Conservation (phyloP, 805 yeast species). For the Metschnikowia cerradonensis region DNA sequence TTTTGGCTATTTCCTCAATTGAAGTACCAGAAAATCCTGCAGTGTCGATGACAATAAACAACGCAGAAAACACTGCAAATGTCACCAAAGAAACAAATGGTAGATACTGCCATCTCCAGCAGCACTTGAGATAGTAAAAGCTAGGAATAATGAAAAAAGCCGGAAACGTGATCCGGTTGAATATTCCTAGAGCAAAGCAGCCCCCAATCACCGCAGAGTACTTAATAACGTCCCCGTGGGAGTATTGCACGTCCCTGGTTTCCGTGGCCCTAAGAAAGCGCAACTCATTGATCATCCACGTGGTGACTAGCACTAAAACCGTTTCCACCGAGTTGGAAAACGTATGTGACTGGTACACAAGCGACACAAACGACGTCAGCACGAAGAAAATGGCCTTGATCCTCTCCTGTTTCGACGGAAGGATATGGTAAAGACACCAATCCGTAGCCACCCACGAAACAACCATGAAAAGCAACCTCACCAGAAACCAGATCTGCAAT, state of each 20-base stretch:
- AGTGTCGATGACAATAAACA: conserved; percentile 56
- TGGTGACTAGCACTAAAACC: conserved; percentile 43
- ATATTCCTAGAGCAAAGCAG: conserved; percentile 61
- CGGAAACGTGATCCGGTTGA: conserved; percentile 81
- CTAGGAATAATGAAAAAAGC: conserved; percentile 70
- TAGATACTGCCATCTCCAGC: conserved; percentile 31
- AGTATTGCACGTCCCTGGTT: conserved; percentile 5
- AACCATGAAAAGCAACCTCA: conserved; percentile 48
- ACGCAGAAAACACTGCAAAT: conserved; percentile 28
- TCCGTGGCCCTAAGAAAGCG: conserved; percentile 18
- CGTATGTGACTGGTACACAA: conserved; percentile 79
- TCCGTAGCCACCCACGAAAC: conserved; percentile 36
- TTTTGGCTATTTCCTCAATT: not conserved
- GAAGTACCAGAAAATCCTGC: conserved; percentile 24
- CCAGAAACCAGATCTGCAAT: conserved; percentile 46
- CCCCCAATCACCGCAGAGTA: conserved; percentile 36
- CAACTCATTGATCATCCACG: conserved; percentile 49
- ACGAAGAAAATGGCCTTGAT: conserved; percentile 45
- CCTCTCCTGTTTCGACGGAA: conserved; percentile 47
- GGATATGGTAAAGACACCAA: conserved; percentile 43
- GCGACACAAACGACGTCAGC: conserved; percentile 64
- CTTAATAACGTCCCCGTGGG: conserved; percentile 13
- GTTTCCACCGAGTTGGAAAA: conserved; percentile 88
- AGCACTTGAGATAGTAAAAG: conserved; percentile 41
- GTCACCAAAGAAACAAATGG: conserved; percentile 27